Conservation (phyloP, 345 rosid genomes). For the Brassica carinata region DNA sequence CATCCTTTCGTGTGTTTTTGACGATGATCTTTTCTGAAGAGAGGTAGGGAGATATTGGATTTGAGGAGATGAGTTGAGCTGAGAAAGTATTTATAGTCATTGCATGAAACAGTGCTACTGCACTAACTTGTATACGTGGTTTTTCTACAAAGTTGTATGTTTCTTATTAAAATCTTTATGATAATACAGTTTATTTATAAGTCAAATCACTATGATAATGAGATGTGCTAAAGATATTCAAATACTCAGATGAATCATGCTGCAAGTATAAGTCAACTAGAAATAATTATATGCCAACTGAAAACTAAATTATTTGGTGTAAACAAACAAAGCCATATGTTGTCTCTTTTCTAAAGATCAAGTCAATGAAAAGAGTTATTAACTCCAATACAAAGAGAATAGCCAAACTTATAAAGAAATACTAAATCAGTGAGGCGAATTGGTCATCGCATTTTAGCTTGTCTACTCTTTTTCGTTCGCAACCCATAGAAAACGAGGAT, state of each 20-base stretch:
- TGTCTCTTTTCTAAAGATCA: too few species aligned
- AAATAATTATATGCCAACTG: too few species aligned
- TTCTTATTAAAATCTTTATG: neutral
- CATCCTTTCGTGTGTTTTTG: neutral
- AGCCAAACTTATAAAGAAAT: too few species aligned
- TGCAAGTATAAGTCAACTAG: too few species aligned
- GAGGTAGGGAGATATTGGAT: constrained; percentile 1
- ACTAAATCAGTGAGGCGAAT: too few species aligned
- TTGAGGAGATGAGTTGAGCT: constrained; percentile 10
- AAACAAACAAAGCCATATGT: too few species aligned
- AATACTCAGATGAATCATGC: neutral
- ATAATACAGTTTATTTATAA: neutral
- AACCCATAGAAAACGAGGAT: too few species aligned
- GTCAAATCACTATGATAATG: constrained; percentile 28
- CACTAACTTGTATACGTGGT: constrained; percentile 36
- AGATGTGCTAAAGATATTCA: constrained; percentile 6
- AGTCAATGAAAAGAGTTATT: too few species aligned
- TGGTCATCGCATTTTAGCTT: too few species aligned
- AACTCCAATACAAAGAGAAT: too few species aligned
- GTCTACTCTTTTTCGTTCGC: too few species aligned
- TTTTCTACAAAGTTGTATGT: neutral
- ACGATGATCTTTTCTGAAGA: neutral
- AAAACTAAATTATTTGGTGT: too few species aligned
- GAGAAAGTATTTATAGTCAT: constrained; percentile 44
- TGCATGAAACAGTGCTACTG: constrained; percentile 48